phyloP scores from a whole-genome alignment of 768 basidiomycete genomes.

The Tricholoma bakamatsutake region DNA sequence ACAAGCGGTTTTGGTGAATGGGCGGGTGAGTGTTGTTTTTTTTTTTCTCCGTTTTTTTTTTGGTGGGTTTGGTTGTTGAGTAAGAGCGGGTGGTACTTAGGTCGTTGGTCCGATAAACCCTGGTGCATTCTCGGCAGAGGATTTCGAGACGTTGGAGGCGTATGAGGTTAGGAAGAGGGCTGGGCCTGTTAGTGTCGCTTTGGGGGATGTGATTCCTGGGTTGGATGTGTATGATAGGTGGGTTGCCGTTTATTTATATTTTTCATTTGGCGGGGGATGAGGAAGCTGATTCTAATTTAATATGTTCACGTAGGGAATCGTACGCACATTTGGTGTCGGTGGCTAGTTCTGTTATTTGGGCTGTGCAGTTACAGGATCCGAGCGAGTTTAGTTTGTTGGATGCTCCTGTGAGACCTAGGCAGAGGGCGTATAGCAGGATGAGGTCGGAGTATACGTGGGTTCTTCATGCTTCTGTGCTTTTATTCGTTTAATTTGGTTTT shows the following conservation, averaged over 20 bases:
- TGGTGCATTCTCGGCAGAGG: slow-evolving; percentile 58
- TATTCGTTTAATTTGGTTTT: too few species aligned
- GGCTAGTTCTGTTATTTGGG: slow-evolving; percentile 66
- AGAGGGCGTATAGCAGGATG: slow-evolving; percentile 53
- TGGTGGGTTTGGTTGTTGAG: slow-evolving; percentile 3
- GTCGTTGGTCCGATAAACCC: slow-evolving; percentile 67
- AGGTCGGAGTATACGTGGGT: slow-evolving; percentile 62
- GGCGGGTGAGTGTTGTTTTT: slow-evolving; percentile 52
- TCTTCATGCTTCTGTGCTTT: not conserved
- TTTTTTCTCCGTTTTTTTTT: not conserved
- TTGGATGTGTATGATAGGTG: slow-evolving; percentile 36
- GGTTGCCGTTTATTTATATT: too few species aligned
- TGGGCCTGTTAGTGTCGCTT: slow-evolving; percentile 59
- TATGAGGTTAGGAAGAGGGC: slow-evolving; percentile 75
- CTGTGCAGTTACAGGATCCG: slow-evolving; percentile 66
- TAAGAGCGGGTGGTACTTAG: slow-evolving; percentile 30
- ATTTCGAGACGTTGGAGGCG: slow-evolving; percentile 62
- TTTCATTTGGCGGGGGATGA: too few species aligned
- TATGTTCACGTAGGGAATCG: slow-evolving; percentile 37
- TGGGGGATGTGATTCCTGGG: slow-evolving; percentile 46
- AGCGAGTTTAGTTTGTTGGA: slow-evolving; percentile 72
- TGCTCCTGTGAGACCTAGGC: slow-evolving; percentile 51
- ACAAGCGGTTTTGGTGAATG: slow-evolving; percentile 70
- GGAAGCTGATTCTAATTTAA: not conserved
- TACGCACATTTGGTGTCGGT: slow-evolving; percentile 58